Percentiles rank a stretch among this genome's conserved stretches.
phyloP scores from a whole-genome alignment of 2,329 filamentous ascomycete species.

The Apiospora malaysiana region DNA sequence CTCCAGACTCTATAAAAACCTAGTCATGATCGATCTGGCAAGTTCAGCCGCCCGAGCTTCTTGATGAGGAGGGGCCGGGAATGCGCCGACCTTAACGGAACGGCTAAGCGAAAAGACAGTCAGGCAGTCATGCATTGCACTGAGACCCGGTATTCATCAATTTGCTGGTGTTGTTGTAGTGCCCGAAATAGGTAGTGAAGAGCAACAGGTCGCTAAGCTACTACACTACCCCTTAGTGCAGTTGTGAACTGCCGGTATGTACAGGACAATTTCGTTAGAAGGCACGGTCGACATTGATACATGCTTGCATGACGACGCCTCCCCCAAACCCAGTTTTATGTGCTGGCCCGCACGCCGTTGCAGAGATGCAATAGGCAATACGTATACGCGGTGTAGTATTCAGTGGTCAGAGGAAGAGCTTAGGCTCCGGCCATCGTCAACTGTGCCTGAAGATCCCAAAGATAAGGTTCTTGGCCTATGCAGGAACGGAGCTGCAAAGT shows the following conservation, averaged over 20 bases:
- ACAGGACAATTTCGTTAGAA: background rate
- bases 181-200: background rate
- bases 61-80: background rate
- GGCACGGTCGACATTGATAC: background rate
- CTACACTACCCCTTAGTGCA: background rate
- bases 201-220: background rate
- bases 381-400: background rate
- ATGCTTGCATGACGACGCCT: background rate
- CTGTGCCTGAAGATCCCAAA: conserved; percentile 12
- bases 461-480: conserved; percentile 14
- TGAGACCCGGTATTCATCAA: conserved; percentile 9
- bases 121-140: background rate
- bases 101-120: background rate
- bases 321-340: background rate
- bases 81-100: background rate
- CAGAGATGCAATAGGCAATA: background rate
- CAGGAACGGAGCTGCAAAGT: background rate
- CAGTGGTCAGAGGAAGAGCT: background rate
- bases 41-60: background rate
- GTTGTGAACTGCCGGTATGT: background rate
- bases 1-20: background rate
- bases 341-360: background rate
- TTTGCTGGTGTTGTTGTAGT: background rate
- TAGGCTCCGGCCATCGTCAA: background rate
- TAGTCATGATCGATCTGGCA: background rate